phyloP scores from a whole-genome alignment of 352 stramenopile genomes.

The Phytophthora crassamura region DNA sequence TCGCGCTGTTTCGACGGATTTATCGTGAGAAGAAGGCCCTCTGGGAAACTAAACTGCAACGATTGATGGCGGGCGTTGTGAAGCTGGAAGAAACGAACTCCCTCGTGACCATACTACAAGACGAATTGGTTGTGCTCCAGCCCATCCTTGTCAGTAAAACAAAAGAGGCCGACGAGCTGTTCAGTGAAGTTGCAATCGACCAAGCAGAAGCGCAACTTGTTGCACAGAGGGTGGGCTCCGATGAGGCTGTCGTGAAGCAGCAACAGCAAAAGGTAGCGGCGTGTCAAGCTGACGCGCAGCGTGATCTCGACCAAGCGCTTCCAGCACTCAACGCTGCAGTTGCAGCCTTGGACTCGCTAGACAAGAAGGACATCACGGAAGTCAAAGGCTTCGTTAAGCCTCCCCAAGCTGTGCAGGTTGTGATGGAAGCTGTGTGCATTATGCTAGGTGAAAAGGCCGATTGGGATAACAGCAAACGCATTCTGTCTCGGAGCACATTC shows the following conservation, averaged over 20 bases:
- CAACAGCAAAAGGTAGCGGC: conserved; percentile 66
- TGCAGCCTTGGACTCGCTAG: conserved; percentile 76
- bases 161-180: conserved; percentile 65
- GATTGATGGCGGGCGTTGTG: conserved; percentile 66
- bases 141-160: conserved; percentile 71
- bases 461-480: conserved; percentile 85
- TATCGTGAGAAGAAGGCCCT: conserved; percentile 58
- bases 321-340: conserved; percentile 81
- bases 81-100: conserved; percentile 81
- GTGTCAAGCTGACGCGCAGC: conserved; percentile 77
- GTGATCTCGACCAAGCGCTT: conserved; percentile 74
- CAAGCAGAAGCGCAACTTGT: conserved; percentile 60
- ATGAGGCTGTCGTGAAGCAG: conserved; percentile 70
- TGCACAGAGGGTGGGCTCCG: conserved; percentile 55
- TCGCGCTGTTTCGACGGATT: conserved; percentile 86
- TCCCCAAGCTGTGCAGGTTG: conserved; percentile 79
- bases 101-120: conserved; percentile 63
- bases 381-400: conserved; percentile 89
- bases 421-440: conserved; percentile 91
- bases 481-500: conserved; percentile 76
- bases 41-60: conserved; percentile 57
- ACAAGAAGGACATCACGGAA: conserved; percentile 90
- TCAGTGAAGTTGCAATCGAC: conserved; percentile 67
- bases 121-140: conserved; percentile 88
- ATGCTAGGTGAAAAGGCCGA: conserved; percentile 87